Percentiles rank a stretch among this genome's conserved stretches.
Conservation (phyloP, 2,329 filamentous ascomycete species). For the Neofusicoccum sp. region DNA sequence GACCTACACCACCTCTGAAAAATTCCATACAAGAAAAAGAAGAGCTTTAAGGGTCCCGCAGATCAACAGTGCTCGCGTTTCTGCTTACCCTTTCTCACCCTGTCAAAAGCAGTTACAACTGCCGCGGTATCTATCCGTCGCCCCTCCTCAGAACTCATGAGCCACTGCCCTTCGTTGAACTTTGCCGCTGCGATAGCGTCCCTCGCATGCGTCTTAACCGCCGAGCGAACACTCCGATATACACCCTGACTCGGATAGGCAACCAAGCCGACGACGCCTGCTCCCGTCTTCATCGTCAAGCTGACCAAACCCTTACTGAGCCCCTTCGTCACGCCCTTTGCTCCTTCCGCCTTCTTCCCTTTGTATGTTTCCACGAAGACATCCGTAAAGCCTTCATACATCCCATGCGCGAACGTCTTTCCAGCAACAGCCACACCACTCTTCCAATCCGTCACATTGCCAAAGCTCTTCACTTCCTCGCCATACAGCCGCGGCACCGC, state of each 20-base stretch:
- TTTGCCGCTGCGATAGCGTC: too few species aligned
- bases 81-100: too few species aligned
- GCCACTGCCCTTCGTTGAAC: too few species aligned
- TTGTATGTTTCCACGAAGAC: slow-evolving; percentile 24
- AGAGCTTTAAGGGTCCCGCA: too few species aligned
- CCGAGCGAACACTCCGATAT: not conserved
- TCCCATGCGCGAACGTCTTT: slow-evolving; percentile 33
- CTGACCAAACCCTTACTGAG: not conserved
- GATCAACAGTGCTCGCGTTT: too few species aligned
- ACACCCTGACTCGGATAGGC: not conserved
- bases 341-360: slow-evolving; percentile 33
- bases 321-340: not conserved
- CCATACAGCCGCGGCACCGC: slow-evolving; percentile 39
- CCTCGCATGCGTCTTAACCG: too few species aligned
- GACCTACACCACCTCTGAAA: too few species aligned
- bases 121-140: too few species aligned
- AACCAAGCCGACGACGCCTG: not conserved
- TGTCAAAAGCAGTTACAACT: too few species aligned
- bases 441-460: slow-evolving; percentile 33
- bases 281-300: not conserved
- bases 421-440: slow-evolving; percentile 33
- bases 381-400: slow-evolving; percentile 33
- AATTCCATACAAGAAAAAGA: too few species aligned
- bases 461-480: slow-evolving; percentile 31
- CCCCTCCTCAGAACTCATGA: too few species aligned